Percentiles rank a stretch among this genome's conserved stretches.
Evolutionary conservation across 768 basidiomycete species (phyloP).

Genomic region (Grammothele lineata): DNA sequence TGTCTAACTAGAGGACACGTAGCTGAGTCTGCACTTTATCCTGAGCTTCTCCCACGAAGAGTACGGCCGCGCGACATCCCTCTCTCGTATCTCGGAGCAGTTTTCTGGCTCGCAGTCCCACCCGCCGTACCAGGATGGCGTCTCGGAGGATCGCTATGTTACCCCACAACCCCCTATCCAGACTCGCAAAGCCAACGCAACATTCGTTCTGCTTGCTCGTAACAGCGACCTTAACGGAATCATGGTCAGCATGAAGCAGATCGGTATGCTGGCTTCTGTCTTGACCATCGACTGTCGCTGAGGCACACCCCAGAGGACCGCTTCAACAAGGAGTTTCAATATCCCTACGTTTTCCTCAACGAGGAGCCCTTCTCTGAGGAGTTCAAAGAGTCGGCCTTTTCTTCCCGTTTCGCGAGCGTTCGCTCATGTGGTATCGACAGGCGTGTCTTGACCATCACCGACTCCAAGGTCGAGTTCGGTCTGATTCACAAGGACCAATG

Average conservation of each 20-base stretch:
- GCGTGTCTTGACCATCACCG: conserved; percentile 55
- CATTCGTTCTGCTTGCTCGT: conserved; percentile 50
- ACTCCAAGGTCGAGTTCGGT: conserved; percentile 64
- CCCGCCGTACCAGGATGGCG: conserved; percentile 53
- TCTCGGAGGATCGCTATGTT: conserved; percentile 36
- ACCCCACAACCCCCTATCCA: conserved; percentile 10
- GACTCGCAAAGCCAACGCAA: conserved; percentile 46
- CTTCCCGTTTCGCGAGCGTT: conserved; percentile 24
- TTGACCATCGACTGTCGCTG: neutral
- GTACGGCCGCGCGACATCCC: conserved; percentile 42
- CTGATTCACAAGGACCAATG: conserved; percentile 77
- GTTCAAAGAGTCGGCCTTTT: conserved; percentile 54
- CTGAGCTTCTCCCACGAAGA: conserved; percentile 47
- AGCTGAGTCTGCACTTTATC: conserved; percentile 57
- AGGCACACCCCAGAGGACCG: conserved; percentile 33
- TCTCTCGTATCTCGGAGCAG: conserved; percentile 34
- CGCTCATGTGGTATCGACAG: conserved; percentile 31
- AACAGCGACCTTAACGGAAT: conserved; percentile 42
- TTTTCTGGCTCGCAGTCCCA: conserved; percentile 14
- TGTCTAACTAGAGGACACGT: conserved; percentile 1
- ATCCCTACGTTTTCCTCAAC: conserved; percentile 85
- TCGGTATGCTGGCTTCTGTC: conserved; percentile 28
- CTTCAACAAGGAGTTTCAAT: conserved; percentile 59
- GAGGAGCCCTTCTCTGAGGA: conserved; percentile 72
- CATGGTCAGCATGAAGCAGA: conserved; percentile 46